Base-by-base conservation (phyloP, 495 filamentous ascomycete genomes). In the Penicillium desertorum region DNA sequence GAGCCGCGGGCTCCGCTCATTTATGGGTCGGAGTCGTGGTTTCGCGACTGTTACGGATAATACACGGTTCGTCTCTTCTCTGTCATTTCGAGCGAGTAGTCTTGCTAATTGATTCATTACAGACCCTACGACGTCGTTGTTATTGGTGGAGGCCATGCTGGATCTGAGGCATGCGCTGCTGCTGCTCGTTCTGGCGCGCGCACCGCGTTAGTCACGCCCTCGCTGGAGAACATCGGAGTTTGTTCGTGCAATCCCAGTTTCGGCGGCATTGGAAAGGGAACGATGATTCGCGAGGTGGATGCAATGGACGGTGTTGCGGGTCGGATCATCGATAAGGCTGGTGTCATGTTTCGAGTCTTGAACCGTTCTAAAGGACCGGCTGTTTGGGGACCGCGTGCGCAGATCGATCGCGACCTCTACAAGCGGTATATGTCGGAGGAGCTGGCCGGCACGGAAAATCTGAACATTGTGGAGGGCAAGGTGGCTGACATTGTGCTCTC, bases 201-300 rank as follows among this genome's bases (percentile, higher is more conserved):
- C 47, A 98, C 94, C 5, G 92, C 89, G 5, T 82, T 98, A 54
- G 80, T 98, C 37, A 98, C 94, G 4, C 92, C 90, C 34, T 88
- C 85, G 55, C 67, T 92, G 53, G 85, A 90, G 49, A 96, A 96
- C 64, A 87, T 98, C 27, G 94, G 94, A 36, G 88, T 93, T 20
- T 98, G 95, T 74, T 97, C 93, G 50, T 98, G 94, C 78, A 98
- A 98, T 72, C 94, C 94, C 27, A 94, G 89, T 56, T 96, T 98
- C 69, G 94, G 94, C 45, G 94, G 94, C 32, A 98, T 98, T 62
- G 94, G 94, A n/a, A 98, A 98, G 72, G 94, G 94, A 10, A 97
- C 89, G 16, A 98, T 98, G 81, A 77, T 98, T 34, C 86, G 93
- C 3, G 94, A 98, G 71, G 86, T 98, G 29, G 94, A 98, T 75